phyloP scores from a whole-genome alignment of 139 green algal species.

The Chlorella vulgaris region DNA sequence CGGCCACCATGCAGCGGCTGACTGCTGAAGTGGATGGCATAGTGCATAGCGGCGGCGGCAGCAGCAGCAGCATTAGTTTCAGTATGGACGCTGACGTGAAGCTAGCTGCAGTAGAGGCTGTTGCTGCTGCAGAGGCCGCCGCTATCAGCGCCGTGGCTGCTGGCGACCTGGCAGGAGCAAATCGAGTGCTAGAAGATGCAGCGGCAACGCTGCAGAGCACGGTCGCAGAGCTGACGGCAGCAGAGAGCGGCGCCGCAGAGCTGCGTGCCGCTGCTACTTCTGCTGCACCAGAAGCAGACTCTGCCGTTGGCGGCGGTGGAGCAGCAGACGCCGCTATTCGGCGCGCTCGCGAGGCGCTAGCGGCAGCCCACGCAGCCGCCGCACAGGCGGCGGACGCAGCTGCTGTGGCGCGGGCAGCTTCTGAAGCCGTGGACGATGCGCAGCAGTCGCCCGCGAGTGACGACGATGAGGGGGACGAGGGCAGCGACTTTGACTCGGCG shows the following conservation, averaged over 20 bases:
- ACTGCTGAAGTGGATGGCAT: constrained; percentile 36
- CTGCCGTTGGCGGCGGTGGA: too few relatives aligned
- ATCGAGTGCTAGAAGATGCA: constrained; percentile 25
- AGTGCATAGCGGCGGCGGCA: constrained; percentile 9
- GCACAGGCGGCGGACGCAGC: constrained; percentile 21
- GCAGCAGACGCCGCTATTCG: not conserved
- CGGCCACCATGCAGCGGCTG: constrained; percentile 35
- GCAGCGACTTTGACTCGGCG: not conserved
- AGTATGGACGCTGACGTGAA: constrained; percentile 10
- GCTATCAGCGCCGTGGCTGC: constrained; percentile 18
- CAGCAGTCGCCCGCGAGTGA: not conserved
- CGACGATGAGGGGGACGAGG: not conserved
- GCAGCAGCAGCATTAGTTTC: not conserved
- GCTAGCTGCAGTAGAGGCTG: constrained; percentile 8
- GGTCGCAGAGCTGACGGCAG: constrained; percentile 5
- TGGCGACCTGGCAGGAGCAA: constrained; percentile 31
- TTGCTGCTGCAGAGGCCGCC: constrained; percentile 21
- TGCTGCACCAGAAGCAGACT: not conserved
- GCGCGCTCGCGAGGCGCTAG: constrained; percentile 17
- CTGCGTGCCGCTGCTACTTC: too few relatives aligned
- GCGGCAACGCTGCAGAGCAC: constrained; percentile 30
- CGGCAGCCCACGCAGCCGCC: constrained; percentile 18
- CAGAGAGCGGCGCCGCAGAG: not conserved
- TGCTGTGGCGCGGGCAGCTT: constrained; percentile 1
- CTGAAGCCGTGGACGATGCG: not conserved